Evolutionary conservation across 2,329 filamentous ascomycete genomes (phyloP).

Genomic region (Venturia asperata): DNA sequence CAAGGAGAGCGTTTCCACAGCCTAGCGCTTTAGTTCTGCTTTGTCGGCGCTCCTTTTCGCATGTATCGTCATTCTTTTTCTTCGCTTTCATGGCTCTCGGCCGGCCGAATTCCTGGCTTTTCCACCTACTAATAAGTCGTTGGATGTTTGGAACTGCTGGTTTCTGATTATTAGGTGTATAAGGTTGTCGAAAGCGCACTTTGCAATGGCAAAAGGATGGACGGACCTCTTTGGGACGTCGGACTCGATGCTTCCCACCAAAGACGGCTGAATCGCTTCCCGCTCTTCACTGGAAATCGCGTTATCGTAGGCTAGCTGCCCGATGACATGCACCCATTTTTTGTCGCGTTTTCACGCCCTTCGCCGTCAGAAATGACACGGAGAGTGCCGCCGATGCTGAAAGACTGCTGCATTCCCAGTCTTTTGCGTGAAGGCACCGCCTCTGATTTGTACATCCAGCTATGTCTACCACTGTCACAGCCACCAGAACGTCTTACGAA

Average conservation of each 20-base stretch:
- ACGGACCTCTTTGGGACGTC: neutral
- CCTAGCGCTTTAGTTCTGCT: too few species aligned
- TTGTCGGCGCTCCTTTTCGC: too few species aligned
- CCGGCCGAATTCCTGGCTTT: too few species aligned
- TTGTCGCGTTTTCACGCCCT: neutral
- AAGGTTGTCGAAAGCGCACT: too few species aligned
- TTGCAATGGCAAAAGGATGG: neutral
- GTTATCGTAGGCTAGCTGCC: neutral
- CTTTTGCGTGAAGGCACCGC: too few species aligned
- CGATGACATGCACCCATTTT: neutral
- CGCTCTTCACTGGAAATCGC: neutral
- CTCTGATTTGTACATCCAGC: neutral
- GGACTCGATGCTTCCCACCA: neutral
- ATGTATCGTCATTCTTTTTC: too few species aligned
- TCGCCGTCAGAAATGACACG: neutral
- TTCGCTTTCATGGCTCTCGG: too few species aligned
- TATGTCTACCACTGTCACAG: conserved; percentile 1
- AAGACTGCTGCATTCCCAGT: neutral
- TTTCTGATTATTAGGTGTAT: too few species aligned
- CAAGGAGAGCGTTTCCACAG: too few species aligned
- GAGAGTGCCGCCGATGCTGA: neutral
- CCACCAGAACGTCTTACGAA: conserved; percentile 7
- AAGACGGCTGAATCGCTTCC: neutral
- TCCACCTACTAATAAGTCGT: too few species aligned
- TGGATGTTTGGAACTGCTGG: too few species aligned